Evolutionary conservation across 345 rosid genomes (phyloP).

Genomic region (Carallia brachiata): DNA sequence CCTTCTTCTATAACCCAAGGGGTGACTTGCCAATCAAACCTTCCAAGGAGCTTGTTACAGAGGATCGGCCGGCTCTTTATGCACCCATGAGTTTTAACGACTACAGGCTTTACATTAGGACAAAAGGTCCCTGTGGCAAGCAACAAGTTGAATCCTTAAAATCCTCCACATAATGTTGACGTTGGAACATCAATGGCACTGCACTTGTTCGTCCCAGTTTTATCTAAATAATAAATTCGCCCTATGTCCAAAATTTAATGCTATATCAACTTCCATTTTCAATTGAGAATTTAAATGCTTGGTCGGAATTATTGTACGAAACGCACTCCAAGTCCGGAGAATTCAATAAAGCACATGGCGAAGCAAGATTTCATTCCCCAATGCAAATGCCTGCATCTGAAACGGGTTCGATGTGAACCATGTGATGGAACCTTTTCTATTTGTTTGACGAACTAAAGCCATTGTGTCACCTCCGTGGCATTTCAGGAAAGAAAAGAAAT

Average conservation of each 20-base stretch:
- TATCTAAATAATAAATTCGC: too few relatives aligned
- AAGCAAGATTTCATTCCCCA: not conserved
- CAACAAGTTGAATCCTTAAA: constrained; percentile 22
- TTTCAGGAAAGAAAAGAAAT: not conserved
- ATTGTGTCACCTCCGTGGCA: not conserved
- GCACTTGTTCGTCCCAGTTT: not conserved
- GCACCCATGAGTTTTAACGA: constrained; percentile 21
- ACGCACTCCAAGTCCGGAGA: not conserved
- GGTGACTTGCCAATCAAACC: constrained; percentile 24
- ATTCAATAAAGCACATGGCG: not conserved
- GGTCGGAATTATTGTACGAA: not conserved
- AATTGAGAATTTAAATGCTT: not conserved
- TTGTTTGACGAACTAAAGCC: not conserved
- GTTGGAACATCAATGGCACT: not conserved
- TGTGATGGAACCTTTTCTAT: not conserved
- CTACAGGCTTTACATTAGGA: constrained; percentile 26
- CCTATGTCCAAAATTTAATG: too few relatives aligned
- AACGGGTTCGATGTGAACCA: not conserved
- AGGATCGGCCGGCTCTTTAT: constrained; percentile 26
- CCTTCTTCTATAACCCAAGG: constrained; percentile 32
- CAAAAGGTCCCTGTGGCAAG: constrained; percentile 25
- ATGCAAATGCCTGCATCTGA: not conserved
- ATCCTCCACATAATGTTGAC: not conserved
- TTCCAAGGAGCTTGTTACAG: constrained; percentile 18
- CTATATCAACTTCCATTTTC: too few relatives aligned